Evolutionary conservation across 768 basidiomycete species (phyloP).

Genomic region (Roridomyces roridus): DNA sequence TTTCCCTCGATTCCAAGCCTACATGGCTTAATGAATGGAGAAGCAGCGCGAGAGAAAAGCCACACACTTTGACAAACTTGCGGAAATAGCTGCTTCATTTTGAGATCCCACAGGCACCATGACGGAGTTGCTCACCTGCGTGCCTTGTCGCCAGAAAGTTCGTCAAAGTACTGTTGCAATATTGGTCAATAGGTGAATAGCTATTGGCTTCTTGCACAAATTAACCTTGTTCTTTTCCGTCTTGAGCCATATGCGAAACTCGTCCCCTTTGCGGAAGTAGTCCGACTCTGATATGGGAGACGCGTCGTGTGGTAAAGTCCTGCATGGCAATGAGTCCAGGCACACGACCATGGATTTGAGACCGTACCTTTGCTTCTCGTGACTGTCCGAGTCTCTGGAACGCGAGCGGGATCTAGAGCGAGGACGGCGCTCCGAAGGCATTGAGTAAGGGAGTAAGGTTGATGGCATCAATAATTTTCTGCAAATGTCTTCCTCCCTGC

Average conservation of each 20-base stretch:
- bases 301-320: slow-evolving; percentile 59
- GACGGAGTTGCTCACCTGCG: slow-evolving; percentile 50
- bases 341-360: not conserved
- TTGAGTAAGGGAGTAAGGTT: not conserved
- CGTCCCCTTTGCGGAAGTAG: slow-evolving; percentile 88
- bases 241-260: slow-evolving; percentile 89
- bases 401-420: slow-evolving; percentile 42
- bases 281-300: slow-evolving; percentile 80
- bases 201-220: too few relatives aligned
- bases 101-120: slow-evolving; percentile 34
- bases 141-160: slow-evolving; percentile 82
- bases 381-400: slow-evolving; percentile 49
- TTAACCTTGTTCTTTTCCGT: slow-evolving; percentile 59
- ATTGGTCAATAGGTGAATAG: too few relatives aligned
- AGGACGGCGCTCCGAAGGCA: slow-evolving; percentile 37
- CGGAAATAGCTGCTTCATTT: slow-evolving; percentile 75
- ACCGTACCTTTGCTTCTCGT: slow-evolving; percentile 32
- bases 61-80: slow-evolving; percentile 85
- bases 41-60: slow-evolving; percentile 1
- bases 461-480: not conserved
- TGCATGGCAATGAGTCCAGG: not conserved
- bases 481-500: slow-evolving; percentile 32
- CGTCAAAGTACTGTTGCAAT: slow-evolving; percentile 76
- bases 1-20: slow-evolving; percentile 86
- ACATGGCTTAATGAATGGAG: slow-evolving; percentile 7